Conservation (phyloP, 495 filamentous ascomycete species). For the Trichoderma virens region DNA sequence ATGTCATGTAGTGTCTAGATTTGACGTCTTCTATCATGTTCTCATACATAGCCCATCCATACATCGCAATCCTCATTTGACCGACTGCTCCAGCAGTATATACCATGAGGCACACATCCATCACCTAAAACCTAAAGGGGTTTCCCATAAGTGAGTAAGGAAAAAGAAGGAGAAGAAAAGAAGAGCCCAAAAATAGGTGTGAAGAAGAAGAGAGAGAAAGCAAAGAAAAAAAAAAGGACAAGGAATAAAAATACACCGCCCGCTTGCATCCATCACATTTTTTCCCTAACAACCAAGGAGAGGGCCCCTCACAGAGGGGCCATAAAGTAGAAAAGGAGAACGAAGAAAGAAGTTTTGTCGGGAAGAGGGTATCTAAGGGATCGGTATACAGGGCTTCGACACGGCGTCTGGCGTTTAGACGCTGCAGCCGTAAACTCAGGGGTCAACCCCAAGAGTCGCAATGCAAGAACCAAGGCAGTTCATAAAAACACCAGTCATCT, state of each 20-base stretch:
- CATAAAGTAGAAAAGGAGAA: background rate
- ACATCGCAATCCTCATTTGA: background rate
- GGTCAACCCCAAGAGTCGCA: background rate
- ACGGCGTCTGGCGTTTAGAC: too few relatives aligned
- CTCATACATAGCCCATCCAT: background rate
- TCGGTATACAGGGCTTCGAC: too few relatives aligned
- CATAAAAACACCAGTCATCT: background rate
- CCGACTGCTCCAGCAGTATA: background rate
- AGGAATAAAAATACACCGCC: background rate
- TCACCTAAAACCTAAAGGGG: background rate
- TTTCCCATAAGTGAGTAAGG: background rate
- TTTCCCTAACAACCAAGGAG: background rate
- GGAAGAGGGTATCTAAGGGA: too few relatives aligned
- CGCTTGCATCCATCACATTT: too few relatives aligned
- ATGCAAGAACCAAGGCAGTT: background rate
- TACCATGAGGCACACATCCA: background rate
- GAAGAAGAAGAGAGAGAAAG: background rate
- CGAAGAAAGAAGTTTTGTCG: background rate
- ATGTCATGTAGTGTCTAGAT: background rate
- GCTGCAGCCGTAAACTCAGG: too few relatives aligned
- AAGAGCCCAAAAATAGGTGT: background rate
- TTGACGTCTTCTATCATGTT: background rate
- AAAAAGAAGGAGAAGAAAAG: background rate
- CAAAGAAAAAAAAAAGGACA: background rate
- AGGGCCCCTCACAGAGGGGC: background rate